Evolutionary conservation across 2,329 filamentous ascomycete species (phyloP), one percentile per base, ranked within the genome.

Genomic region (Macrophomina pseudophaseolina): DNA sequence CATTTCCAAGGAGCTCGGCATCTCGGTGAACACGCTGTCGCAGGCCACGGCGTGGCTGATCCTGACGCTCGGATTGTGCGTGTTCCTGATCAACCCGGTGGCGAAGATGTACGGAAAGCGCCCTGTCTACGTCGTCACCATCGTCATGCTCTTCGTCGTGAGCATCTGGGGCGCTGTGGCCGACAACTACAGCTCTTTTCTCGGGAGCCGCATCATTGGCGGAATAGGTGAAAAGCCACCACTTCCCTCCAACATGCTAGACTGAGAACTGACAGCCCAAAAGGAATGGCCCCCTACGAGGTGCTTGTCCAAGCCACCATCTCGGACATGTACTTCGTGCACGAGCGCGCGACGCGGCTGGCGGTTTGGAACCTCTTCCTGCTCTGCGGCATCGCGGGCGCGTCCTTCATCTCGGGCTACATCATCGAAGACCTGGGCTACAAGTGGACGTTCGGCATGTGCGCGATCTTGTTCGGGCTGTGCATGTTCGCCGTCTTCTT

Each of bases 241-340:
- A 23, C 23, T 2, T 23, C 23, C 23, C 23, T 23, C 23, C 23
- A 23, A 23, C 23, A 23, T 7, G 9, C 16, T 2, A n/a, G 4
- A 0, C 52, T 3, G 1, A 40, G n/a, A 23, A 16, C 65, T 66
- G 30, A 66, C 30, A 18, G 8, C 2, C 5, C 1, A 12, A 14
- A 7, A 66, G 65, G 82, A 4, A 84, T 85, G 81, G 82, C 83
- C 0, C 80, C 84, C 0, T 82, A 81, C 66, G 84, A 86, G 70
- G 80, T 84, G 2, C 73, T 87, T 5, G 83, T 86, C 4, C 84
- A 85, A 72, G 83, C 82, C 71, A 85, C 82, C 0, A 78, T 82
- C 42, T 78, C 75, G 1, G 81, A 83, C 67, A 66, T 82, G 14
- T 82, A 78, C 70, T 83, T 81, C 65, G 78, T 82, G 14, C 81